A percentile compares a stretch with the other conserved stretches of the same genome.
Evolutionary conservation across 176 grass and related monocot genomes (phyloP).

Genomic region (Carex kokanica): DNA sequence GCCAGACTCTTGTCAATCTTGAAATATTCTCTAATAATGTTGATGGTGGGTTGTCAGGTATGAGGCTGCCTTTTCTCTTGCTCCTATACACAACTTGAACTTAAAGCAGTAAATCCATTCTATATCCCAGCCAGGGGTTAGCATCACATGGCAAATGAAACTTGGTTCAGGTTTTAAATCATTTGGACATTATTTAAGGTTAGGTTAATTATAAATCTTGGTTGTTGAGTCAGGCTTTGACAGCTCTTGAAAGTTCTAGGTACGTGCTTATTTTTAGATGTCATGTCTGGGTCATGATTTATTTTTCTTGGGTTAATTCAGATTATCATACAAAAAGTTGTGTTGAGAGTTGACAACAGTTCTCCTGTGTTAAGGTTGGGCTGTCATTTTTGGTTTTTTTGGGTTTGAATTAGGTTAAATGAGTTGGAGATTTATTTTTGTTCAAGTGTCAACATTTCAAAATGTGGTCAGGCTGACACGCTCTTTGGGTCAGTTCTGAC

Average conservation of each 20-base stretch:
- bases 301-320: neutral
- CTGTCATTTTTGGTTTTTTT: neutral
- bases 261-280: neutral
- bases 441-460: neutral
- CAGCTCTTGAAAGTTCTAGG: neutral
- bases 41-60: conserved; percentile 80
- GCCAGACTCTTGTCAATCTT: conserved; percentile 94
- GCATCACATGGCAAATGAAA: neutral
- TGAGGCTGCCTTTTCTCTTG: neutral
- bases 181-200: neutral
- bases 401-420: neutral
- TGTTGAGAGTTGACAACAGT: neutral
- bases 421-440: neutral
- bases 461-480: neutral
- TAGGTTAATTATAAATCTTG: neutral
- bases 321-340: neutral
- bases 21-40: conserved; percentile 87
- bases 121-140: conserved; percentile 3
- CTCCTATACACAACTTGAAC: conserved; percentile 2
- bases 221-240: neutral
- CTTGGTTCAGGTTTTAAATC: conserved; percentile 8
- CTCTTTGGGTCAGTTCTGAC: neutral
- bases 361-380: neutral
- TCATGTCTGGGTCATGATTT: neutral
- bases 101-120: neutral